Percentiles rank a stretch among this genome's conserved stretches.
phyloP scores from a whole-genome alignment of 306 rosid species.

The Ormosia emarginata region DNA sequence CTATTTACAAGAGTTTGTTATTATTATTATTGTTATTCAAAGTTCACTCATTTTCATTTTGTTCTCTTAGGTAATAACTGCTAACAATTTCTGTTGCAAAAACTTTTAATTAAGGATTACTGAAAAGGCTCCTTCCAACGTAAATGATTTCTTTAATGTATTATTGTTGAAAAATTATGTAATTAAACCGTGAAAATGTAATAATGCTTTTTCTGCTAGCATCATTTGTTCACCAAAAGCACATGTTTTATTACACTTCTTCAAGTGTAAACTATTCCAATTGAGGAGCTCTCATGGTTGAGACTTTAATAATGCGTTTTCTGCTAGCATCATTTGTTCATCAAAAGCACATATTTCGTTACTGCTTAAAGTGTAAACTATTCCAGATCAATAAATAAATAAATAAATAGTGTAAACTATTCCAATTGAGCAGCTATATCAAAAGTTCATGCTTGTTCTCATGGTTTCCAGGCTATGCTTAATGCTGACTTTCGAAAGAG shows the following conservation, averaged over 20 bases:
- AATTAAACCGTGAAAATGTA: neutral
- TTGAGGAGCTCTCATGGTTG: too few relatives aligned
- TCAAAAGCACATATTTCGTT: neutral
- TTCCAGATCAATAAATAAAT: too few relatives aligned
- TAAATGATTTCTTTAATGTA: neutral
- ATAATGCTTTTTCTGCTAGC: neutral
- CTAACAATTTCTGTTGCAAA: neutral
- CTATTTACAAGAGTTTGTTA: neutral
- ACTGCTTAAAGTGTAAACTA: neutral
- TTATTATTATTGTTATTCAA: neutral
- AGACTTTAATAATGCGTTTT: neutral
- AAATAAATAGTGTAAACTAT: neutral
- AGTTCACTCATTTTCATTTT: neutral
- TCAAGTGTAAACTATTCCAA: neutral
- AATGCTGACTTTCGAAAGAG: slow-evolving; percentile 80
- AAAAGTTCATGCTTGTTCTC: slow-evolving; percentile 5
- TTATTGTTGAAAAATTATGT: neutral
- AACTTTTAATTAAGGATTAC: neutral
- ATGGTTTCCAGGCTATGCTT: slow-evolving; percentile 71
- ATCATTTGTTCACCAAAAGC: neutral
- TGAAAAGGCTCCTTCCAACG: neutral
- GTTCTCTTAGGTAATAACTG: neutral
- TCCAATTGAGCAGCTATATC: neutral
- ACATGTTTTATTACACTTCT: neutral
- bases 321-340: neutral